Evolutionary conservation across 2,329 filamentous ascomycete species (phyloP), one percentile per base, ranked within the genome.

Genomic region (Ascochyta clinopodiicola): DNA sequence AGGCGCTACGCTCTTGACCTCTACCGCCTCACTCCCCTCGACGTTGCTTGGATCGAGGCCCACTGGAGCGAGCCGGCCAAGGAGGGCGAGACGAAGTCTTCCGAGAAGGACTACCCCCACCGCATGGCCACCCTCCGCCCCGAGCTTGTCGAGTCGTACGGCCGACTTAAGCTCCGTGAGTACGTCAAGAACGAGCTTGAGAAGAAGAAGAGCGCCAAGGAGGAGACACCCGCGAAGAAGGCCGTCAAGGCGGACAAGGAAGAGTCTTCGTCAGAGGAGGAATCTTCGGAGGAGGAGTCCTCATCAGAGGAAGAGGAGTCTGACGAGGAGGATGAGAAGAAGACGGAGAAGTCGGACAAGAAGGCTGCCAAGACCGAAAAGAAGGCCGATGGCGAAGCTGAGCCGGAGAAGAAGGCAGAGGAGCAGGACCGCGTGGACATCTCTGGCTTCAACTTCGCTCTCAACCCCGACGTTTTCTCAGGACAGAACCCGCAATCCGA

Each of bases 1-100:
- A 87, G 95, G 67, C 97, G 96, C 75, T 99, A 99, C 72, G 91
- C 97, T n/a, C 85, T 99, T 45, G 95, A 99, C 70, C 80, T 99
- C 48, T 99, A 99, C 81, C 88, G 95, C 54, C 89, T 98, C 61
- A 96, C 95, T 3, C 95, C 95, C 6, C 80, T 98, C 53, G 95
- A 99, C 75, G 87, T 97, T 51, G 78, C 84, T 21, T 99, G 96
- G 93, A 83, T 96, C 66, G 94, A 99, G 64, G 88, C 94, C 73
- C 82, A 86, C 64, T 84, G 84, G 69, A 75, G 72, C 55, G 75
- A 77, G 51, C 69, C 72, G 3, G 57, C 59, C 17, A 71, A 76
- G 56, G 74, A 75, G n/a, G 79, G 75, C n/a, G 81, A 83, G 45
- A 82, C 59, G 73, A 78, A 80, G 50, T 78, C 76, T 9, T 78